phyloP scores from a whole-genome alignment of 805 yeast species.

The Saccharomyces paradoxus region DNA sequence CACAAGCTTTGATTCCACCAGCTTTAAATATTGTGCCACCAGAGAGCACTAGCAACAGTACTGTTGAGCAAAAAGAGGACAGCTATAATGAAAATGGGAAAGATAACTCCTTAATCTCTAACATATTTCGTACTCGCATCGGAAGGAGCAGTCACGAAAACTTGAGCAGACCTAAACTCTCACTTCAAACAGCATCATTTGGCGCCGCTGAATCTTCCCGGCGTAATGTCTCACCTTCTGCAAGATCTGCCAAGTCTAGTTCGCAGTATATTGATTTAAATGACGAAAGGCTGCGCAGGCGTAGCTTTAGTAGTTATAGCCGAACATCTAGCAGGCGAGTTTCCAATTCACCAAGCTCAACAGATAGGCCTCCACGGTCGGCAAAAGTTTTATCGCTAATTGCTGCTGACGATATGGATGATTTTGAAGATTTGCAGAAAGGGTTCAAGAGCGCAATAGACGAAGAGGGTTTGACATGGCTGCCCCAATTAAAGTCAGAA shows the following conservation, averaged over 20 bases:
- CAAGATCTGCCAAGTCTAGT: not conserved
- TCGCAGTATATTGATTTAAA: not conserved
- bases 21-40: conserved; percentile 18
- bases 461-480: conserved; percentile 25
- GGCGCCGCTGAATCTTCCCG: not conserved
- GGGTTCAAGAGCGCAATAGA: conserved; percentile 22
- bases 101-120: conserved; percentile 8
- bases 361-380: conserved; percentile 17
- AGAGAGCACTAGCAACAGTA: conserved; percentile 1
- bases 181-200: conserved; percentile 8
- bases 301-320: not conserved
- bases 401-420: conserved; percentile 28
- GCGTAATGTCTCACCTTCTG: not conserved
- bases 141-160: not conserved
- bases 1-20: conserved; percentile 10
- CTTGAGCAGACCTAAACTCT: conserved; percentile 10
- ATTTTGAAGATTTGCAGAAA: conserved; percentile 27
- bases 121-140: conserved; percentile 8
- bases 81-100: not conserved
- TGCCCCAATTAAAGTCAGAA: conserved; percentile 18
- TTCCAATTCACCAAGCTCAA: conserved; percentile 5
- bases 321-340: not conserved
- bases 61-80: not conserved
- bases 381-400: conserved; percentile 25
- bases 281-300: not conserved